Evolutionary conservation across 2,329 filamentous ascomycete genomes (phyloP), one percentile per base, ranked within the genome.

Genomic region (Penicillium sumatraense): DNA sequence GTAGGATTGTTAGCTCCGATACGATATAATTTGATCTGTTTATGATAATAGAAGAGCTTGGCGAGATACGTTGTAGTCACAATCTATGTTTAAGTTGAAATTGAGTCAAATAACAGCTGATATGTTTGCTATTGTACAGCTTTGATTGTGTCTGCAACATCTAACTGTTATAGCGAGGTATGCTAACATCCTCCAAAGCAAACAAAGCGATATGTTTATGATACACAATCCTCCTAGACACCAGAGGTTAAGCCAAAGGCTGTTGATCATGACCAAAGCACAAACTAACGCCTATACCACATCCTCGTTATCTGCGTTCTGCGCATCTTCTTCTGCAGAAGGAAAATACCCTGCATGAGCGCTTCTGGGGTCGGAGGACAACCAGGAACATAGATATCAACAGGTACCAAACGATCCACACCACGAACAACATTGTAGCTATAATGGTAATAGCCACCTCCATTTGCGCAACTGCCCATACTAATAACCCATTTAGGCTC

Each of bases 361-460:
- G 54, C 54, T 14, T 57, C 54, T 1, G 54, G 31, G 1, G 54
- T 57, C 3, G 54, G 54, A 13, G 51, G 54, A 38, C 54, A 57
- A 11, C 54, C 54, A 23, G 54, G 54, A 13, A 57, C 88, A 71
- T 91, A 93, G 41, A 92, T 84, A 73, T 93, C 89, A 53, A 92
- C 89, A 4, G 89, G 89, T 24, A 91, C 85, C 69, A 93, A 86
- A 51, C 89, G 78, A 75, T 92, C 89, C 67, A 88, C 90, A 6
- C 89, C 89, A 53, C 89, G 82, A 41, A 88, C 86, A 38, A 92
- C 89, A 63, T 82, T 86, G 78, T 93, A 93, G 75, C 86, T 89
- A 79, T 93, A 93, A 77, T 93, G 90, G 74, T 93, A 93, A 79
- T 93, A 93, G 51, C 90, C 90, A 58, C 90, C 90, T 49, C 90